Percentiles rank a stretch among this genome's conserved stretches.
These are phyloP conservation scores for Heterobasidion occidentale DNA, from an alignment of 1,284 basidiomycete genomes.

Conservation along the genomic window DNA sequence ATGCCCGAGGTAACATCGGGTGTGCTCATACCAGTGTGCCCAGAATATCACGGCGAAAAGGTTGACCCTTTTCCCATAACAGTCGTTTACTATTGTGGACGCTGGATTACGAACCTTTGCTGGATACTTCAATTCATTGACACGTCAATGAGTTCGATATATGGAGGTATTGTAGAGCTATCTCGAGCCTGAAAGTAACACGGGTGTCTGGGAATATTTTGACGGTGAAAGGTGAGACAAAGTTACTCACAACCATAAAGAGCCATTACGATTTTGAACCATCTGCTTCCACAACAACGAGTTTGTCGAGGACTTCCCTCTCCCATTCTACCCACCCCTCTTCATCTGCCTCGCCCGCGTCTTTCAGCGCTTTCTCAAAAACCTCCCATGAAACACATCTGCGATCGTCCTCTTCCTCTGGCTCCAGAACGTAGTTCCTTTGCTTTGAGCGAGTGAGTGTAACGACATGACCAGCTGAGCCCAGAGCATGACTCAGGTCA, in stretches of 20 bases:
- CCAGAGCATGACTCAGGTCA: slow-evolving; percentile 78
- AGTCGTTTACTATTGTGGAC: no score
- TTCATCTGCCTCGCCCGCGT: slow-evolving; percentile 44
- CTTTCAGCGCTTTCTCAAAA: slow-evolving; percentile 57
- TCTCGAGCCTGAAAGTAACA: neutral
- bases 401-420: slow-evolving; percentile 31
- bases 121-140: no score
- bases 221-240: neutral
- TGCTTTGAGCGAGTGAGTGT: slow-evolving; percentile 82
- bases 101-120: no score
- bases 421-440: slow-evolving; percentile 63
- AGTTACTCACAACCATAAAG: neutral
- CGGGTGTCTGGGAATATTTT: neutral
- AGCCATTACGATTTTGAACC: slow-evolving; percentile 9
- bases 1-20: no score
- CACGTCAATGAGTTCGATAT: no score
- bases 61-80: no score
- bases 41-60: no score
- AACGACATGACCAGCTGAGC: slow-evolving; percentile 86
- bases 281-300: slow-evolving; percentile 44
- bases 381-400: slow-evolving; percentile 75
- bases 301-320: slow-evolving; percentile 51
- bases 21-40: no score
- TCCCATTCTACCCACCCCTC: slow-evolving; percentile 71
- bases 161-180: no score